Base-by-base conservation (phyloP, 352 stramenopile genomes). In the Globisporangium middletonii region DNA sequence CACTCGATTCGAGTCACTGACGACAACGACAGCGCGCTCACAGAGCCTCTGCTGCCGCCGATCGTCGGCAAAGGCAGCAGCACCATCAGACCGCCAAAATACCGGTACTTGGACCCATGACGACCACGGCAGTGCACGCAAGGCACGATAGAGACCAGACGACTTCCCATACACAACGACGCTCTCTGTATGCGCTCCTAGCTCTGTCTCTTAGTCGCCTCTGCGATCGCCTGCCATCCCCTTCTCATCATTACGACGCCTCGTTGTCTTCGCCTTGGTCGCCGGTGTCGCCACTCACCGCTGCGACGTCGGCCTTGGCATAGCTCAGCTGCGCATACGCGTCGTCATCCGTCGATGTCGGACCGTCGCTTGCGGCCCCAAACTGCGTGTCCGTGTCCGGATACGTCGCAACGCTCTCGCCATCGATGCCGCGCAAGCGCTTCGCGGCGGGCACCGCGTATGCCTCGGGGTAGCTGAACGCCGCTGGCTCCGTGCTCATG, bases 401-500 rank as follows among this genome's bases (percentile, higher is more conserved):
- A 60, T 93, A 93, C 59, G 79, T 84, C 47, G 81, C 77, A 3
- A 90, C 44, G 19, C 65, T 79, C 50, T 80, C 73, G 37, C 72
- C 76, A 59, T 88, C 75, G 50, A 87, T 76, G 37, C n/a, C 18
- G 7, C 77, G 79, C 68, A 87, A 79, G 27, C 71, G 79, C 74
- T 89, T 93, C 7, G 79, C 11, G 12, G 50, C 50, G 7, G 50
- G 79, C 67, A 93, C 83, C 42, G 86, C 71, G 60, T 93, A 93
- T 55, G 84, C 66, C 55, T 88, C 78, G 1, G 83, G 83, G 58
- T 90, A 93, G 43, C 86, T 69, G 55, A 93, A 93, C n/a, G 77
- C 73, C 5, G 79, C 79, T 18, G 76, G 71, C 26, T 84, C 66
- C 5, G 77, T 91, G 50, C 64, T 73, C 16, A 77, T 62, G 4